A percentile compares a stretch with the other conserved stretches of the same genome.
Conservation (phyloP, 352 stramenopile genomes). For the Phytophthora megakarya region DNA sequence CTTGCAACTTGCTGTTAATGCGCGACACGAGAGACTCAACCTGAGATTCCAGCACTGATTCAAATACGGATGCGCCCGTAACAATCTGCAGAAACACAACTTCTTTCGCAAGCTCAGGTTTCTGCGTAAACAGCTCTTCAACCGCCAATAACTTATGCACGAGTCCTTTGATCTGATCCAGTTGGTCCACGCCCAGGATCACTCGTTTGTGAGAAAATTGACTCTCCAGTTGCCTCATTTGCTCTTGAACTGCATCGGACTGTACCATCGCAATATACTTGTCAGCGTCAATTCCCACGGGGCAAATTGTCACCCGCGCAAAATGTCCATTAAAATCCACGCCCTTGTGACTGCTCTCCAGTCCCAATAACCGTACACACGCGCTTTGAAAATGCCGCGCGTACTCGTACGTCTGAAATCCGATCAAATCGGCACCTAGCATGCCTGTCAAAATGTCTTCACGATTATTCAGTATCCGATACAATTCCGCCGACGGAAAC, state of each 20-base stretch:
- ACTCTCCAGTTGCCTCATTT: conserved; percentile 56
- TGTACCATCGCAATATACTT: conserved; percentile 74
- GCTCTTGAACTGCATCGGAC: conserved; percentile 67
- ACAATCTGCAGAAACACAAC: conserved; percentile 96
- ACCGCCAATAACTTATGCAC: conserved; percentile 91
- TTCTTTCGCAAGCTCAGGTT: conserved; percentile 92
- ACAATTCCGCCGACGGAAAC: conserved; percentile 90
- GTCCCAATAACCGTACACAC: conserved; percentile 80
- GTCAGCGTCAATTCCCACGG: conserved; percentile 86
- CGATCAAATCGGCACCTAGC: conserved; percentile 87
- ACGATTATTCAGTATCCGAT: conserved; percentile 89
- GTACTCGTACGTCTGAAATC: conserved; percentile 92
- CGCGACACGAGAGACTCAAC: conserved; percentile 90
- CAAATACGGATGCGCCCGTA: conserved; percentile 51
- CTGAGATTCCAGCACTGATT: conserved; percentile 80
- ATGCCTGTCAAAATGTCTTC: conserved; percentile 89
- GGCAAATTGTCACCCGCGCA: conserved; percentile 85
- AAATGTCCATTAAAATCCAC: conserved; percentile 91
- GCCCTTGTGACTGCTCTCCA: conserved; percentile 89
- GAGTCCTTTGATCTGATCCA: conserved; percentile 90
- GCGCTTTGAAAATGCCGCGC: conserved; percentile 90
- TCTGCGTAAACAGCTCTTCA: conserved; percentile 86
- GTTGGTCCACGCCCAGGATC: conserved; percentile 82
- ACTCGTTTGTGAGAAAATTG: conserved; percentile 87
- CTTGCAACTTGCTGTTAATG: conserved; percentile 93